Evolutionary conservation across 2,329 filamentous ascomycete species (phyloP).

Genomic region (Colletotrichum costaricense): DNA sequence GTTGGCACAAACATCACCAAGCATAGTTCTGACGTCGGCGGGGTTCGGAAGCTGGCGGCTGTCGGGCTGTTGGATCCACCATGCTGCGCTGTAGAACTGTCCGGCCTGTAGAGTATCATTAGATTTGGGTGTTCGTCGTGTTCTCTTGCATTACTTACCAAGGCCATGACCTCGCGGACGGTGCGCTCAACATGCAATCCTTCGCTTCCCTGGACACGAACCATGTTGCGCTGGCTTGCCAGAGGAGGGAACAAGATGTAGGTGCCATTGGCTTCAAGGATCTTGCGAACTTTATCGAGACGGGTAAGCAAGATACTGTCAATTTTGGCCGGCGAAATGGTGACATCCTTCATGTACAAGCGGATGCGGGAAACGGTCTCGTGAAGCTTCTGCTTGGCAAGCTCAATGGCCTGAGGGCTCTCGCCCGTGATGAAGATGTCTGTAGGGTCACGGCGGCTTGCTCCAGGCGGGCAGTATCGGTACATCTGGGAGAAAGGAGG

Average conservation of each 20-base stretch:
- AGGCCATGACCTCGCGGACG: conserved; percentile 92
- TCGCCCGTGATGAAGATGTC: conserved; percentile 97
- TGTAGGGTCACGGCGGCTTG: conserved; percentile 83
- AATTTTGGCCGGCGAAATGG: conserved; percentile 90
- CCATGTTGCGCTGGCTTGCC: conserved; percentile 84
- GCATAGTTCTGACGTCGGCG: conserved; percentile 87
- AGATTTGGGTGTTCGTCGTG: conserved; percentile 37
- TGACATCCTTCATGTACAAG: conserved; percentile 90
- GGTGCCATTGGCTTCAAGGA: conserved; percentile 95
- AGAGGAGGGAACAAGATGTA: conserved; percentile 93
- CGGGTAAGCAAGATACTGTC: conserved; percentile 93
- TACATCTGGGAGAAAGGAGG: conserved; percentile 93
- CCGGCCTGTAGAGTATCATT: conserved; percentile 71
- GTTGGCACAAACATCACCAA: conserved; percentile 95
- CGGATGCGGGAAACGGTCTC: conserved; percentile 86
- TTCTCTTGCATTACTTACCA: conserved; percentile 68
- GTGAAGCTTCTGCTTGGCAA: conserved; percentile 91
- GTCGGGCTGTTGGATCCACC: conserved; percentile 70
- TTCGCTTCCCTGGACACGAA: conserved; percentile 93
- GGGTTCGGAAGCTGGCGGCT: conserved; percentile 67
- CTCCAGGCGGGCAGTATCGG: conserved; percentile 86
- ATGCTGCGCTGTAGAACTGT: conserved; percentile 97
- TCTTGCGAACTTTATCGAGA: conserved; percentile 96
- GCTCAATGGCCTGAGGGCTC: conserved; percentile 82
- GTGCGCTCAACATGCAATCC: conserved; percentile 95